Evolutionary conservation across 495 filamentous ascomycete genomes (phyloP).

Genomic region (Thozetella sp.): DNA sequence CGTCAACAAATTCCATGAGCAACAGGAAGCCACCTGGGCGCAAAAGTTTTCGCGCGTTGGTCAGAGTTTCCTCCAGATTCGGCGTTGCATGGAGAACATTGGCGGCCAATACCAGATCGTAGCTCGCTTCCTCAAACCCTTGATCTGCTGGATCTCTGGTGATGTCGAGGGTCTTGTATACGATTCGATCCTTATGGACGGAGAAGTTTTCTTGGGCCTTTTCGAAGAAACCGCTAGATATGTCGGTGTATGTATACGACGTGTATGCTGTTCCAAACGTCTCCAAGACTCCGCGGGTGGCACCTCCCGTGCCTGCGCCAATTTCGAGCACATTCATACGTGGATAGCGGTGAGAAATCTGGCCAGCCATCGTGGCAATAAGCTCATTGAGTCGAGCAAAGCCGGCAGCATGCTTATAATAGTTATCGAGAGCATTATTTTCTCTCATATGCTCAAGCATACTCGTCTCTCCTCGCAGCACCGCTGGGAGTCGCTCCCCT

Average conservation of each 20-base stretch:
- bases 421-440: conserved; percentile 21
- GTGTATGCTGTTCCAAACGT: conserved; percentile 7
- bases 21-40: conserved; percentile 42
- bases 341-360: conserved; percentile 42
- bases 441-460: conserved; percentile 23
- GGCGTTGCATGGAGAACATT: conserved; percentile 25
- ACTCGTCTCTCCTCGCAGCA: too few relatives aligned
- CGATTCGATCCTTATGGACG: background rate
- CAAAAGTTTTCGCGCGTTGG: conserved; percentile 30
- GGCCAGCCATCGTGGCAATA: conserved; percentile 32
- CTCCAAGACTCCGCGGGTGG: background rate
- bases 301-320: conserved; percentile 23
- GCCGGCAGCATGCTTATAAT: conserved; percentile 20
- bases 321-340: conserved; percentile 43
- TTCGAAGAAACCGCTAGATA: background rate
- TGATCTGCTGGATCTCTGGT: background rate
- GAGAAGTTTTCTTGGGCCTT: background rate
- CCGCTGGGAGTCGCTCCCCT: too few relatives aligned
- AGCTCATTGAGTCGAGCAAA: conserved; percentile 28
- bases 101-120: conserved; percentile 39
- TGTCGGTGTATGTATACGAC: conserved; percentile 24
- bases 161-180: background rate
- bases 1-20: conserved; percentile 20
- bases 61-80: conserved; percentile 7
- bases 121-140: conserved; percentile 4